A percentile compares a stretch with the other conserved stretches of the same genome.
These are phyloP conservation scores for Vitis vinifera DNA, from an alignment of 164 flowering plant genomes.

Conservation along the genomic window DNA sequence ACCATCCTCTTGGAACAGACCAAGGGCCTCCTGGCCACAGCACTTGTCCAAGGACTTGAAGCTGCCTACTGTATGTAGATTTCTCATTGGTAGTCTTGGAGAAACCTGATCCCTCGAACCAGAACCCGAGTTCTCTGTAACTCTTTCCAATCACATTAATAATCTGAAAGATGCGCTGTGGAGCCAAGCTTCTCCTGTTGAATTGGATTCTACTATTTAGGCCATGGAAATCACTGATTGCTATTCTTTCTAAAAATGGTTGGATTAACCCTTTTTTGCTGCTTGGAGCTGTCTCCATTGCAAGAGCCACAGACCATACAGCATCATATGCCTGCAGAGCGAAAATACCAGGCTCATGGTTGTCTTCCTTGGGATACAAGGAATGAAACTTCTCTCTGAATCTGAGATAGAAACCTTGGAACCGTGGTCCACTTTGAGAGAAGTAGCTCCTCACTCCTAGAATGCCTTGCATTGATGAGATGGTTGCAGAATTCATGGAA, in stretches of 20 bases:
- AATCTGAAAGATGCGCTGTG: too few relatives aligned
- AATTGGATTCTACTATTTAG: background rate
- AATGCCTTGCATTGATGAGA: constrained; percentile 23
- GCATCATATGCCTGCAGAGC: constrained; percentile 35
- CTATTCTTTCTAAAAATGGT: constrained; percentile 9
- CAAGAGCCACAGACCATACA: constrained; percentile 18
- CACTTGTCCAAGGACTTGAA: constrained; percentile 18
- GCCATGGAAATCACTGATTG: constrained; percentile 12
- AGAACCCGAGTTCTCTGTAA: too few relatives aligned
- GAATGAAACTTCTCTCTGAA: constrained; percentile 13
- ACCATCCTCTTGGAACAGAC: constrained; percentile 25
- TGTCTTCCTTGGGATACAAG: constrained; percentile 13
- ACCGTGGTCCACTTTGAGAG: background rate
- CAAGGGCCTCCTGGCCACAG: constrained; percentile 24
- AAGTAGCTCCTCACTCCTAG: constrained; percentile 18
- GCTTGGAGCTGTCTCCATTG: constrained; percentile 2
- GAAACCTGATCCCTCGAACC: too few relatives aligned
- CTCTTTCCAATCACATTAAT: too few relatives aligned
- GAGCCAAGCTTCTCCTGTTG: too few relatives aligned
- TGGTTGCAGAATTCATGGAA: constrained; percentile 9
- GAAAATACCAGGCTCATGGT: constrained; percentile 16
- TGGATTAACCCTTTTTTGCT: background rate
- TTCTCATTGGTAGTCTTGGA: too few relatives aligned
- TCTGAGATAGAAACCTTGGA: constrained; percentile 6
- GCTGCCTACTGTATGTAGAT: background rate